These are phyloP conservation scores for Teunomyces pallodes DNA, from an alignment of 805 yeast species.

Conservation along the genomic window DNA sequence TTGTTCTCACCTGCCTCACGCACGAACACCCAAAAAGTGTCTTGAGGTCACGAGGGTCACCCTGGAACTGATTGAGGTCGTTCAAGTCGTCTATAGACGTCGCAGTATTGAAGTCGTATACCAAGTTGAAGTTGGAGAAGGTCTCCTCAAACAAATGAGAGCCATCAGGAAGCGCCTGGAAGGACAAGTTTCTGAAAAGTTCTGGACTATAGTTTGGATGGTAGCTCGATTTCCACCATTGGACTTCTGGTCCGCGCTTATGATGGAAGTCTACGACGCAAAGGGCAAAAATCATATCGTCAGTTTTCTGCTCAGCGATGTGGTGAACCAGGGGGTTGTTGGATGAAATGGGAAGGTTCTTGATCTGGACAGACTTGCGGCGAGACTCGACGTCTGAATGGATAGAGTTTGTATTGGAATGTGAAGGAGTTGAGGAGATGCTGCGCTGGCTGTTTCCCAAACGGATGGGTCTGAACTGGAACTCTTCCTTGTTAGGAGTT, in stretches of 20 bases:
- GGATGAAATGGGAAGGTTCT: slow-evolving; percentile 32
- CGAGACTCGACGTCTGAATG: slow-evolving; percentile 3
- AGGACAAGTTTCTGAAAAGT: slow-evolving; percentile 85
- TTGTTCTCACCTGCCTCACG: slow-evolving; percentile 73
- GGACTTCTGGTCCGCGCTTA: slow-evolving; percentile 88
- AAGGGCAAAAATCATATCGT: slow-evolving; percentile 67
- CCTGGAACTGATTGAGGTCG: slow-evolving; percentile 30
- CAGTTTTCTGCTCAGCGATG: slow-evolving; percentile 1
- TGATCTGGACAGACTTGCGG: slow-evolving; percentile 30
- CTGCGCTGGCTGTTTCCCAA: slow-evolving; percentile 8
- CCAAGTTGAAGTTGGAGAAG: slow-evolving; percentile 82
- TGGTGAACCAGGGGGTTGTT: slow-evolving; percentile 15
- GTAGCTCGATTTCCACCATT: slow-evolving; percentile 69
- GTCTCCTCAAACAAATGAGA: slow-evolving; percentile 92
- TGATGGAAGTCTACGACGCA: slow-evolving; percentile 94
- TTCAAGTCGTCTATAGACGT: slow-evolving; percentile 45
- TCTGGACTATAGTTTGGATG: slow-evolving; percentile 28
- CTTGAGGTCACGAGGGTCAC: slow-evolving; percentile 41
- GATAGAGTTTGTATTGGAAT: background rate
- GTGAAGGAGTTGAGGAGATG: background rate
- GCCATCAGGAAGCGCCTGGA: slow-evolving; percentile 96
- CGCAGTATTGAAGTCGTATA: slow-evolving; percentile 57
- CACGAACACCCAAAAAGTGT: slow-evolving; percentile 96
- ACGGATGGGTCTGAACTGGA: slow-evolving; percentile 39
- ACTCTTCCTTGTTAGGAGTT: slow-evolving; percentile 22